A percentile compares a stretch with the other conserved stretches of the same genome.
These are phyloP conservation scores for Penicillium argentinense DNA, from an alignment of 495 filamentous ascomycete genomes.

Conservation along the genomic window DNA sequence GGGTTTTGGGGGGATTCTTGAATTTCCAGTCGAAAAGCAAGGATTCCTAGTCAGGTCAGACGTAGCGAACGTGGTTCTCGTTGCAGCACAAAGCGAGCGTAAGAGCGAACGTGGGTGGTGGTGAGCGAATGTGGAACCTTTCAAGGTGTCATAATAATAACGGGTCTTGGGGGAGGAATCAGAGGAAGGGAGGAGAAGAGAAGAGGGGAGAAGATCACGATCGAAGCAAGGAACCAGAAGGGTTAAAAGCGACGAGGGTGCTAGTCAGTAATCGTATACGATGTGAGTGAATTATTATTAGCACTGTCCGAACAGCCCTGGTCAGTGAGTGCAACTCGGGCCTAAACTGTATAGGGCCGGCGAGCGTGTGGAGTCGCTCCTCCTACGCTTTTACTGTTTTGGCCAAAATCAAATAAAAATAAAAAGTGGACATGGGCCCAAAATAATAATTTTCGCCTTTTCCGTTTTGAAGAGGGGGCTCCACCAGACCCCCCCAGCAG, in stretches of 20 bases:
- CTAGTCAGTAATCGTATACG: too few species aligned
- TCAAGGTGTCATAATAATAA: slow-evolving; percentile 38
- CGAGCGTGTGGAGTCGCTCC: background rate
- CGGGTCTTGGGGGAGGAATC: slow-evolving; percentile 16
- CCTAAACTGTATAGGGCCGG: slow-evolving; percentile 21
- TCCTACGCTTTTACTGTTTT: slow-evolving; percentile 9
- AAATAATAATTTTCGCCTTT: slow-evolving; percentile 1
- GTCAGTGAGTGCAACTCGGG: slow-evolving; percentile 28
- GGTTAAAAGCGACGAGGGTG: slow-evolving; percentile 28
- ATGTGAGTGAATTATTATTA: slow-evolving; percentile 28
- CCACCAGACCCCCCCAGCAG: slow-evolving; percentile 7
- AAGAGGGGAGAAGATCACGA: slow-evolving; percentile 14
- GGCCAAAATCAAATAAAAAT: slow-evolving; percentile 7
- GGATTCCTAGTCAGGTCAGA: slow-evolving; percentile 16
- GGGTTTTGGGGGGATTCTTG: too few species aligned
- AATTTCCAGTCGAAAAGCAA: too few species aligned
- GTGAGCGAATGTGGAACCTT: slow-evolving; percentile 42
- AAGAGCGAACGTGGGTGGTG: slow-evolving; percentile 37
- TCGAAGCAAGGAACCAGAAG: slow-evolving; percentile 29
- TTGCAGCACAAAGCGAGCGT: slow-evolving; percentile 49
- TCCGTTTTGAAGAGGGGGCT: slow-evolving; percentile 1
- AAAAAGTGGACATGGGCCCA: background rate
- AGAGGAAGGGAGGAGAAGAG: slow-evolving; percentile 13
- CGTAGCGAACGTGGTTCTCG: slow-evolving; percentile 49
- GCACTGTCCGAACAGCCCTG: slow-evolving; percentile 18